phyloP scores from a whole-genome alignment of 768 basidiomycete species.

The Multifurca ochricompacta region DNA sequence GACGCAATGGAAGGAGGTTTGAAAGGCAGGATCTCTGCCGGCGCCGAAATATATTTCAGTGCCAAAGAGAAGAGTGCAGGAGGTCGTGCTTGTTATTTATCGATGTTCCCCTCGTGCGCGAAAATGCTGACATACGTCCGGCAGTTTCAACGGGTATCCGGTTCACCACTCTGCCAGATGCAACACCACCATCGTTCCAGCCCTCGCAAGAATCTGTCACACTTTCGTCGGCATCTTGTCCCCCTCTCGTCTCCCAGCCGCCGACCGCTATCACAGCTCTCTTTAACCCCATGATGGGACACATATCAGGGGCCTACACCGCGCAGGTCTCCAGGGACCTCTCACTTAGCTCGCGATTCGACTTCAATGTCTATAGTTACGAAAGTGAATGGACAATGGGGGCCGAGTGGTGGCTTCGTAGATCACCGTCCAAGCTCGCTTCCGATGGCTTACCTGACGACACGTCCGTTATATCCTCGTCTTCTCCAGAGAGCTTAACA shows the following conservation, averaged over 20 bases:
- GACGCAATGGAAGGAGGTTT: conserved; percentile 88
- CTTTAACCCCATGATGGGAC: conserved; percentile 95
- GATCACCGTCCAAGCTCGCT: conserved; percentile 32
- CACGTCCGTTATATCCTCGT: conserved; percentile 19
- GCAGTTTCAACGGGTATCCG: conserved; percentile 87
- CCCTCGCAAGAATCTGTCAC: conserved; percentile 31
- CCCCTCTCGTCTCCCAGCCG: conserved; percentile 49
- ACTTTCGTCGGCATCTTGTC: conserved; percentile 28
- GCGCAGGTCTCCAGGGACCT: conserved; percentile 82
- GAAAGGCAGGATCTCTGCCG: conserved; percentile 83
- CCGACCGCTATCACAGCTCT: conserved; percentile 92
- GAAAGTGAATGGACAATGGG: conserved; percentile 96
- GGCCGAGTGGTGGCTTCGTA: conserved; percentile 91
- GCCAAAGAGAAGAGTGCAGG: conserved; percentile 90
- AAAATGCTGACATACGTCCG: neutral
- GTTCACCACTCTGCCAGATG: conserved; percentile 88
- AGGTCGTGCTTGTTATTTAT: conserved; percentile 41
- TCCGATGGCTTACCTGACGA: conserved; percentile 24
- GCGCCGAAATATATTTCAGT: conserved; percentile 90
- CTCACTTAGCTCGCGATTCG: conserved; percentile 81
- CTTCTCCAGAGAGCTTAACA: conserved; percentile 20
- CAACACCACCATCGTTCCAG: conserved; percentile 58
- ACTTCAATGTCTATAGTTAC: conserved; percentile 95
- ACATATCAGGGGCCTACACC: conserved; percentile 85
- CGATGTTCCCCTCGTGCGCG: neutral